Conservation (phyloP, 225 moss, liverwort and hornwort species). For the Physcomitrellopsis africana region DNA sequence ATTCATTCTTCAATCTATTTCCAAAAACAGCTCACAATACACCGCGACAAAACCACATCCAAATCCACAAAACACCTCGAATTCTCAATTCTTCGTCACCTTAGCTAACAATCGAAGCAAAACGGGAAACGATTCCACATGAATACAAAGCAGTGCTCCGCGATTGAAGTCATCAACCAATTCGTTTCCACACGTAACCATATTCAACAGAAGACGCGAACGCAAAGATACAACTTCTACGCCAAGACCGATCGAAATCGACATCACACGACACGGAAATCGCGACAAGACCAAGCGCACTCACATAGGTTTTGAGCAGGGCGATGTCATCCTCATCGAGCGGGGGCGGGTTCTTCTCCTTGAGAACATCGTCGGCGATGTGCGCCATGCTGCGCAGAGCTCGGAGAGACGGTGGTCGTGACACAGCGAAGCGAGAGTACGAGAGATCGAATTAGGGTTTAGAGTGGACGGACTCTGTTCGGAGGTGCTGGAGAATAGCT, state of each 20-base stretch:
- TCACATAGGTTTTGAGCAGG: conserved; percentile 94
- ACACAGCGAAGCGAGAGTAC: background rate
- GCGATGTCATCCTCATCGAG: conserved; percentile 98
- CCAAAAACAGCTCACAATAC: background rate
- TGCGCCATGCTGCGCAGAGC: conserved; percentile 49
- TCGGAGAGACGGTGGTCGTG: background rate
- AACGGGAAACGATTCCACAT: background rate
- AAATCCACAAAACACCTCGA: conserved; percentile 14
- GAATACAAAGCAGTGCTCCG: background rate
- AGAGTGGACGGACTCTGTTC: background rate
- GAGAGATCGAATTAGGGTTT: conserved; percentile 12
- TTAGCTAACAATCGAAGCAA: conserved; percentile 4
- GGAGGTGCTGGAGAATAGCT: no score
- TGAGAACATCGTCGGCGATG: conserved; percentile 75
- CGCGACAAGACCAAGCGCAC: conserved; percentile 23
- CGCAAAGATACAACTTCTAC: background rate
- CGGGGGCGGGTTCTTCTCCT: conserved; percentile 99
- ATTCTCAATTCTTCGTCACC: conserved; percentile 11
- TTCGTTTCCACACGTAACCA: background rate
- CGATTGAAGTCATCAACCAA: background rate
- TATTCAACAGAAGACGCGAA: background rate
- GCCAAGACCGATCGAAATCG: no score
- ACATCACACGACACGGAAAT: no score
- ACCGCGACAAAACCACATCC: background rate
- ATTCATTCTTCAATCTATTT: no score